Evolutionary conservation across 371 early-diverging fungal species (phyloP).

Genomic region (Blakeslea trispora): DNA sequence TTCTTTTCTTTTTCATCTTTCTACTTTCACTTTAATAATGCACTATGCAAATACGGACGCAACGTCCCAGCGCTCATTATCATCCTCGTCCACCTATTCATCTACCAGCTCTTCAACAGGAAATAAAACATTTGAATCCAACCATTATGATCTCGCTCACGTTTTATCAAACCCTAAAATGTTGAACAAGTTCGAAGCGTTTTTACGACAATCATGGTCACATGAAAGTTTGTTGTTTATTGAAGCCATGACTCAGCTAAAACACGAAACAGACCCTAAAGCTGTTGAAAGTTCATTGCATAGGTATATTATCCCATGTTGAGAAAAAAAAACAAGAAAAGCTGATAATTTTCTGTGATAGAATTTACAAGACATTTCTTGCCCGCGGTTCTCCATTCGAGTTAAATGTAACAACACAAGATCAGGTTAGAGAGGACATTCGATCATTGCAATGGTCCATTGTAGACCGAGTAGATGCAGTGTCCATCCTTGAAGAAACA

Average conservation of each 20-base stretch:
- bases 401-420: slow-evolving; percentile 30
- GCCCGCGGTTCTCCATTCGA: slow-evolving; percentile 27
- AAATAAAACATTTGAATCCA: neutral
- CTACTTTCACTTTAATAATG: slow-evolving; percentile 5
- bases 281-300: slow-evolving; percentile 25
- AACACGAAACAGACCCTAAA: slow-evolving; percentile 26
- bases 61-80: slow-evolving; percentile 21
- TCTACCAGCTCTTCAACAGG: slow-evolving; percentile 15
- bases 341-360: neutral
- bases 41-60: slow-evolving; percentile 16
- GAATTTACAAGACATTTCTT: slow-evolving; percentile 36
- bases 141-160: slow-evolving; percentile 20
- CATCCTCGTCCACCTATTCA: slow-evolving; percentile 23
- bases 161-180: slow-evolving; percentile 33
- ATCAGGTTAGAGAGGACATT: slow-evolving; percentile 29
- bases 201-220: slow-evolving; percentile 27
- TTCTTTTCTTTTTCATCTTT: slow-evolving; percentile 4
- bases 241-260: slow-evolving; percentile 30
- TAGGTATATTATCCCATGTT: slow-evolving; percentile 6
- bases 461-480: slow-evolving; percentile 25
- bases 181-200: slow-evolving; percentile 28
- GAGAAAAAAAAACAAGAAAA: neutral
- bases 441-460: slow-evolving; percentile 31
- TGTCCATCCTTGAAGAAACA: slow-evolving; percentile 30
- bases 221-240: slow-evolving; percentile 32